These are phyloP conservation scores for Leishmania arabica DNA, from an alignment of 208 protist genomes.

Conservation along the genomic window DNA sequence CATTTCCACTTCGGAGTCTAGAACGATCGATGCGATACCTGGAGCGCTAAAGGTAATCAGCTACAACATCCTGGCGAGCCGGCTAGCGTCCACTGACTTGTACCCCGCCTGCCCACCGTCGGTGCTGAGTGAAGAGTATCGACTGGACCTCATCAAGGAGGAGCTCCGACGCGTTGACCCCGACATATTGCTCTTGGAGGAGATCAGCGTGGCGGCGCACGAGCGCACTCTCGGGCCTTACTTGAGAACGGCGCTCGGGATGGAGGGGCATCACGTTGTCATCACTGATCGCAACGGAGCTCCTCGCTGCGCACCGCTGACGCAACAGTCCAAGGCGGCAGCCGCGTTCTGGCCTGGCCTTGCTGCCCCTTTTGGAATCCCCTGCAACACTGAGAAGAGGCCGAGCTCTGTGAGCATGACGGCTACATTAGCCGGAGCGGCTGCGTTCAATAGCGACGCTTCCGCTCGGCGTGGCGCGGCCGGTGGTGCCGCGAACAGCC, in stretches of 20 bases:
- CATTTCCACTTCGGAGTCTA: not conserved
- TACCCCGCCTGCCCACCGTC: constrained; percentile 67
- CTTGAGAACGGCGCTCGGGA: constrained; percentile 45
- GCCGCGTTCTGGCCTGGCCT: not conserved
- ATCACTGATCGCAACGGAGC: constrained; percentile 66
- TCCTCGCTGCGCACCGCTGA: constrained; percentile 34
- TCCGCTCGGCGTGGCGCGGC: not conserved
- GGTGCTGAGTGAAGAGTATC: constrained; percentile 77
- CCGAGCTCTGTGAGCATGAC: not conserved
- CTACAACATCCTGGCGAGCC: constrained; percentile 85
- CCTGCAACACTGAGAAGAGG: not conserved
- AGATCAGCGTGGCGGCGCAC: constrained; percentile 82
- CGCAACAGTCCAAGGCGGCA: constrained; percentile 2
- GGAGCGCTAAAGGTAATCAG: constrained; percentile 59
- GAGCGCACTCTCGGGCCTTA: constrained; percentile 51
- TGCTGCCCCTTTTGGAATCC: not conserved
- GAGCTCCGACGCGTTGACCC: constrained; percentile 50
- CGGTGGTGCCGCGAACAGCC: not conserved
- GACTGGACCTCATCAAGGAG: constrained; percentile 62
- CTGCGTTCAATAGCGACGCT: not conserved
- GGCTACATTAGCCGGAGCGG: not conserved
- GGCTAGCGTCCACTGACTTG: constrained; percentile 70
- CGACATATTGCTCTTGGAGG: constrained; percentile 71
- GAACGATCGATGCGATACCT: constrained; percentile 17
- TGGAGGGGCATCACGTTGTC: constrained; percentile 69